phyloP scores from a whole-genome alignment of 192 early-diverging fungal genomes.

The Pilaira anomala region DNA sequence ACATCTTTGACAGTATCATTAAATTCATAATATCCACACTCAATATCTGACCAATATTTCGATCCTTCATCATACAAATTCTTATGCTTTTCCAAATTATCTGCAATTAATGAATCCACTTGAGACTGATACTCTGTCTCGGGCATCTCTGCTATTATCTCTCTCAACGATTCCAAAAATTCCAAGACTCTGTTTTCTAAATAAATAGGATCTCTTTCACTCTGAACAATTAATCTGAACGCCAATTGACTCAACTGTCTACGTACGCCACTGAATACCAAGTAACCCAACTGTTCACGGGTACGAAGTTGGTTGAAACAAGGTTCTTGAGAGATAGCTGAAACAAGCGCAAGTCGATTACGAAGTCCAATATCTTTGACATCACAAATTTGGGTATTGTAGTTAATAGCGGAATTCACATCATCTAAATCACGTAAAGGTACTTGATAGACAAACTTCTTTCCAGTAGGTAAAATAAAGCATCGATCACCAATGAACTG shows the following conservation, averaged over 20 bases:
- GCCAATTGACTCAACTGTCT: slow-evolving; percentile 58
- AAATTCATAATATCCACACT: slow-evolving; percentile 59
- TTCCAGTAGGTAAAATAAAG: slow-evolving; percentile 37
- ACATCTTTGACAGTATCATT: slow-evolving; percentile 25
- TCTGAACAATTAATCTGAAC: slow-evolving; percentile 77
- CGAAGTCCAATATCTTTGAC: slow-evolving; percentile 50
- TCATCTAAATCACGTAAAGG: slow-evolving; percentile 63
- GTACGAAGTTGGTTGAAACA: slow-evolving; percentile 89
- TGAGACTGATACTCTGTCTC: slow-evolving; percentile 65
- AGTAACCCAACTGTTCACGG: slow-evolving; percentile 75
- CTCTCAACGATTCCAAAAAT: slow-evolving; percentile 54
- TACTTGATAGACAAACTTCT: slow-evolving; percentile 33
- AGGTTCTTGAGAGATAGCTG: slow-evolving; percentile 80
- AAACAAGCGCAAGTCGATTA: slow-evolving; percentile 54
- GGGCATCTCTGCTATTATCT: slow-evolving; percentile 53
- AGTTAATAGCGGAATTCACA: slow-evolving; percentile 81
- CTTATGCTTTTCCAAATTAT: slow-evolving; percentile 71
- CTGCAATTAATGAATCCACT: slow-evolving; percentile 57
- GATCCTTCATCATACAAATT: slow-evolving; percentile 69
- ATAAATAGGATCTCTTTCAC: slow-evolving; percentile 72
- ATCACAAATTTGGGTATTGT: slow-evolving; percentile 67
- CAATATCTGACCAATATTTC: slow-evolving; percentile 67
- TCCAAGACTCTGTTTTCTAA: slow-evolving; percentile 69
- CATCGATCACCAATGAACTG: slow-evolving; percentile 37
- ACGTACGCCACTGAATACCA: slow-evolving; percentile 51